Base-by-base conservation (phyloP, 805 yeast species). In the Kodamaea fukazawae region DNA sequence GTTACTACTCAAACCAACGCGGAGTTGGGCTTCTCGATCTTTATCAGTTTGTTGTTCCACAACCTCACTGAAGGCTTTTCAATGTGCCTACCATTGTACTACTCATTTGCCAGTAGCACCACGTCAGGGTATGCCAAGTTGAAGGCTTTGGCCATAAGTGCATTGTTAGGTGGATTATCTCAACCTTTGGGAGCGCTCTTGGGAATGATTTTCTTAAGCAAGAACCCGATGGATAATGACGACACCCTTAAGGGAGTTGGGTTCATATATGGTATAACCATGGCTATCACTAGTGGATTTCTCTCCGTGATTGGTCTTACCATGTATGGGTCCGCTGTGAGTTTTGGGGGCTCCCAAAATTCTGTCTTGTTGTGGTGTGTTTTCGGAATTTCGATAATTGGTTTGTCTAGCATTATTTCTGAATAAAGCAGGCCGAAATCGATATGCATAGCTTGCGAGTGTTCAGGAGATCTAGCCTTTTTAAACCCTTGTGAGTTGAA, bases 1-100 rank as follows among this genome's bases (percentile, higher is more conserved):
- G 85, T 84, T 25, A 89, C 93, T 0, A 73, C 88, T 2, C 86
- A 83, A 53, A 78, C 84, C 1, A 63, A 72, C 43, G 67, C 69
- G 4, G 61, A 71, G 23, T 63, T 89, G 18, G 97, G 98, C 0
- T 51, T 88, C 14, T 74, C 87, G 11, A 87, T 91, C 9, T 90
- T 93, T 54, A 58, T 90, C 14, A 88, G 96, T 34, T 71, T 91
- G 55, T 78, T 89, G 9, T 77, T 93, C 20, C 99, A 91, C 64
- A 93, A 93, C 60, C 82, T 88, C 49, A 83, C 90, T 15, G 99
- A 91, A 59, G 99, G 98, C 0, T 89, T 93, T 57, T 79, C 93
- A 11, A 90, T 91, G 86, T 87, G 96, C 10, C 69, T 90, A 33
- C 98, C 98, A 0, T 67, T 91, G 23, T 93, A 83, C 56, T 76